Evolutionary conservation across 1,139 yeast genomes (phyloP).

Genomic region (Zhuliangozyma blackwelliae): DNA sequence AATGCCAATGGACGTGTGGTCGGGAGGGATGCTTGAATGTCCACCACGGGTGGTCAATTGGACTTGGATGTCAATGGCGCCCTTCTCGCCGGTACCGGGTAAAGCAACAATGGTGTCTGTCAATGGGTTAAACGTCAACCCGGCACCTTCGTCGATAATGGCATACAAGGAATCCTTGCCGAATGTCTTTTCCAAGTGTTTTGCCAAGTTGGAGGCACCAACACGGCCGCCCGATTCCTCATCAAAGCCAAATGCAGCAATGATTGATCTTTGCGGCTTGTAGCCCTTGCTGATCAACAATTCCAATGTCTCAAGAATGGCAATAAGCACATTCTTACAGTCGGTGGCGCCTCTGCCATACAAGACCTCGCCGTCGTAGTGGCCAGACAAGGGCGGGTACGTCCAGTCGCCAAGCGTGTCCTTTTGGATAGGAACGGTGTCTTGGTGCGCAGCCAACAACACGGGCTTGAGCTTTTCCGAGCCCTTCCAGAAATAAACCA

Average conservation of each 20-base stretch:
- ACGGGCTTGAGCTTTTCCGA: slow-evolving; percentile 52
- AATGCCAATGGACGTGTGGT: slow-evolving; percentile 44
- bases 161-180: slow-evolving; percentile 37
- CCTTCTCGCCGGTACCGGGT: slow-evolving; percentile 42
- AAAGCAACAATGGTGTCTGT: slow-evolving; percentile 33
- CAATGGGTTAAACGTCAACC: slow-evolving; percentile 22
- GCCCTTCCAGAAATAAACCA: slow-evolving; percentile 68
- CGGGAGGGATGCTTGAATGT: slow-evolving; percentile 44
- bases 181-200: slow-evolving; percentile 26
- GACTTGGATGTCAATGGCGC: slow-evolving; percentile 30
- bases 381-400: slow-evolving; percentile 66
- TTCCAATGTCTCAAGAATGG: slow-evolving; percentile 37
- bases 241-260: slow-evolving; percentile 44
- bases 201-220: slow-evolving; percentile 31
- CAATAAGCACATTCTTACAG: slow-evolving; percentile 38
- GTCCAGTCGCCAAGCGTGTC: slow-evolving; percentile 59
- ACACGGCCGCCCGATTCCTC: slow-evolving; percentile 37
- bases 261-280: slow-evolving; percentile 31
- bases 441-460: slow-evolving; percentile 73
- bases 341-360: slow-evolving; percentile 43
- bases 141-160: slow-evolving; percentile 42
- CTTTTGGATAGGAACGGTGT: slow-evolving; percentile 74
- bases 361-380: slow-evolving; percentile 51
- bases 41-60: slow-evolving; percentile 43
- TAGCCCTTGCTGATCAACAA: slow-evolving; percentile 25